Percentiles rank a stretch among this genome's conserved stretches.
These are phyloP conservation scores for Zasmidium citrigriseum DNA, from an alignment of 2,329 filamentous ascomycete species.

Conservation along the genomic window DNA sequence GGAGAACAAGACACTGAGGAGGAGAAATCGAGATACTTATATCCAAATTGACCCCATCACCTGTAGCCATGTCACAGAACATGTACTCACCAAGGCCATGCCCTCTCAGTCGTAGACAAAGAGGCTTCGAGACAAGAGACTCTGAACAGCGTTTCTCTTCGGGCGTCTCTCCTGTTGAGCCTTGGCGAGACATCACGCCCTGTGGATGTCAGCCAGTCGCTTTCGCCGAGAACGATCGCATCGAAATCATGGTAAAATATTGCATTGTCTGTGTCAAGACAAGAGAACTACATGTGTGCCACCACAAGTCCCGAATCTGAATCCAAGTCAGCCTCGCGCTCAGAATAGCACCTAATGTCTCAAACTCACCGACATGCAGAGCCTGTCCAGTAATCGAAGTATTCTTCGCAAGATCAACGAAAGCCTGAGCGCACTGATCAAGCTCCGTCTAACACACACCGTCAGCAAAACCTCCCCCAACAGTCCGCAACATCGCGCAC, in stretches of 20 bases:
- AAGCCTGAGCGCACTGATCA: slow-evolving; percentile 58
- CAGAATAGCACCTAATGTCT: background rate
- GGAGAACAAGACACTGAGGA: background rate
- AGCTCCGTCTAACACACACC: slow-evolving; percentile 44
- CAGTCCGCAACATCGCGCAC: slow-evolving; percentile 18
- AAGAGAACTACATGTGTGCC: slow-evolving; percentile 16
- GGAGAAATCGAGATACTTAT: background rate
- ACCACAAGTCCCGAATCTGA: slow-evolving; percentile 20
- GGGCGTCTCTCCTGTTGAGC: too few relatives aligned
- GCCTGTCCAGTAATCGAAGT: slow-evolving; percentile 52
- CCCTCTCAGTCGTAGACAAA: too few relatives aligned
- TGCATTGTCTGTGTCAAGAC: background rate
- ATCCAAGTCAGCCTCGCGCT: background rate
- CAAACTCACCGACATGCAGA: slow-evolving; percentile 43
- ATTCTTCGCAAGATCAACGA: slow-evolving; percentile 56
- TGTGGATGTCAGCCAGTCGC: too few relatives aligned
- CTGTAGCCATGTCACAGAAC: too few relatives aligned
- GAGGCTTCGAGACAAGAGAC: too few relatives aligned
- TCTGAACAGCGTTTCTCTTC: too few relatives aligned
- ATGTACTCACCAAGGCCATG: too few relatives aligned
- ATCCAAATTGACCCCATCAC: too few relatives aligned
- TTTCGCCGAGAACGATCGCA: too few relatives aligned
- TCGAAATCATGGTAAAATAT: too few relatives aligned
- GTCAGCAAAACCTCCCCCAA: slow-evolving; percentile 1
- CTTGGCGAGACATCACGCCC: too few relatives aligned